Base-by-base conservation (phyloP, 768 basidiomycete species). In the Boletus rubescentipes region DNA sequence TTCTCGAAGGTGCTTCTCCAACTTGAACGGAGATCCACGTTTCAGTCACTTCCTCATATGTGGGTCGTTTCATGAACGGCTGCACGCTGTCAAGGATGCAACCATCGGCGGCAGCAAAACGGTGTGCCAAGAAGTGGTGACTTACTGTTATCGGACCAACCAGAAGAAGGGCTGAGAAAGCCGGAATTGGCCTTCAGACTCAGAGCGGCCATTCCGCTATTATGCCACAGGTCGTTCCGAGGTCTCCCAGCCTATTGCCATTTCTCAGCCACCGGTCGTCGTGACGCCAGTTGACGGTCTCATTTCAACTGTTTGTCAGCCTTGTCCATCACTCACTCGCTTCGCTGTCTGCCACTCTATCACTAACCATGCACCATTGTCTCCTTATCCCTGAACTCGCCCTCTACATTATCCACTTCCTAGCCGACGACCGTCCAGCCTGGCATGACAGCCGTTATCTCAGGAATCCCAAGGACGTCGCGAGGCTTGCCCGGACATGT, bases 401-500 rank as follows among this genome's bases (percentile, higher is more conserved):
- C 0, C 53, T 62, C 31, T 60, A 41, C 34, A 70, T 70, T 21
- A 54, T 70, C 32, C 54, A 58, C 40, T 49, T 63, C 31, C 52
- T 70, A 20, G 64, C 60, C 2, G 60, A 64, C 3, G 66, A 66
- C 59, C 46, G 56, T 18, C 54, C 58, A 0, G 46, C 41, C 7
- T 53, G 56, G 52, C 49, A 60, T 26, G 58, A 58, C 36, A 58
- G 53, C 23, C 58, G 51, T 37, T 65, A 57, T 38, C 57, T 61
- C 29, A 57, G 36, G 31, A 66, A 68, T 39, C 43, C 58, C 7
- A 49, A 36, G 9, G 61, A 72, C 34, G 49, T 70, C 30, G 66
- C 69, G 4, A 62, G 47, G 38, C 61, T 70, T 6, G 66, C 70
- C 7, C 59, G 52, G 51, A 70, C 70, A 4, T 70, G 70, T 44